phyloP scores from a whole-genome alignment of 495 filamentous ascomycete species.

The Barbatosphaeria neglecta region DNA sequence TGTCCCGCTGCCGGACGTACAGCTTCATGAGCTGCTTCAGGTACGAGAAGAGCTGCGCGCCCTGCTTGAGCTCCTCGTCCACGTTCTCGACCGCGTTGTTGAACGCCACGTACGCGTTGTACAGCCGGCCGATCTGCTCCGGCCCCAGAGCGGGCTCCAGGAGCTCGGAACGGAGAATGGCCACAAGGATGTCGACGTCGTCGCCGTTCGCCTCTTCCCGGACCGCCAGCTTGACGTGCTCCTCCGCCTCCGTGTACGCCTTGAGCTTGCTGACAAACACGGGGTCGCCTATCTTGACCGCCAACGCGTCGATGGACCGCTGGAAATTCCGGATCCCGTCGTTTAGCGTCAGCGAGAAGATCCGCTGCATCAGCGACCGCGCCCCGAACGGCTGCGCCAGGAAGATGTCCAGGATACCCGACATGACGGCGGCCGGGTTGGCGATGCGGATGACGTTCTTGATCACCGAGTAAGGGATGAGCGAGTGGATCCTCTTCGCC shows the following conservation, averaged over 20 bases:
- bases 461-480: conserved; percentile 82
- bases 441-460: conserved; percentile 96
- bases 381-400: conserved; percentile 88
- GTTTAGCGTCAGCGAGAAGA: conserved; percentile 81
- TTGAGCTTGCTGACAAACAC: conserved; percentile 76
- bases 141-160: conserved; percentile 55
- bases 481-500: conserved; percentile 80
- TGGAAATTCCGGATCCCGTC: conserved; percentile 82
- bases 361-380: conserved; percentile 79
- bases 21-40: conserved; percentile 93
- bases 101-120: conserved; percentile 96
- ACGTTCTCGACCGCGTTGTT: conserved; percentile 87
- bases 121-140: conserved; percentile 69
- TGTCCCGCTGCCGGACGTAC: conserved; percentile 83
- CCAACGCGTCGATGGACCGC: conserved; percentile 67
- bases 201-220: conserved; percentile 59
- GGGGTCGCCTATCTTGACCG: conserved; percentile 60
- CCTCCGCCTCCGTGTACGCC: conserved; percentile 60
- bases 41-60: conserved; percentile 82
- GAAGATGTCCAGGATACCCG: conserved; percentile 82
- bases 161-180: conserved; percentile 63
- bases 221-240: conserved; percentile 60
- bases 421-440: conserved; percentile 94
- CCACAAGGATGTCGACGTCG: conserved; percentile 70
- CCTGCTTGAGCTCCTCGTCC: conserved; percentile 75